These are phyloP conservation scores for Kazachstania africana DNA, from an alignment of 805 yeast species.

Conservation along the genomic window DNA sequence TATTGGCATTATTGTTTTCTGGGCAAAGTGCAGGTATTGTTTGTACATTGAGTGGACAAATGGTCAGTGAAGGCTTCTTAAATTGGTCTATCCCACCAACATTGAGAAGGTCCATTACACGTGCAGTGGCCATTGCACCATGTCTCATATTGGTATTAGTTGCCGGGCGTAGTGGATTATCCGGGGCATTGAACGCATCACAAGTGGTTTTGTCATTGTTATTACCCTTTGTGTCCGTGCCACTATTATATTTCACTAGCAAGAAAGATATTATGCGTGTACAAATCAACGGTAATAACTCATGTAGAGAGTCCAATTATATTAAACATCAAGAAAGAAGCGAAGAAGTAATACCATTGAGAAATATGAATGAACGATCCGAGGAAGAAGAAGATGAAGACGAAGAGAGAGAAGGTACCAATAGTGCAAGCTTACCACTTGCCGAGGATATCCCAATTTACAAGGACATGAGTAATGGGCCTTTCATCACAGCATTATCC, in stretches of 20 bases:
- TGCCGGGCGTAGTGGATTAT: constrained; percentile 73
- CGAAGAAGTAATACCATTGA: constrained; percentile 2
- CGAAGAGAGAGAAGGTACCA: not conserved
- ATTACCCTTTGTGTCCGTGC: constrained; percentile 82
- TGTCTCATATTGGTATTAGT: constrained; percentile 64
- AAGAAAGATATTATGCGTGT: constrained; percentile 58
- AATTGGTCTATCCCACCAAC: constrained; percentile 76
- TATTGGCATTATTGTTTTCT: constrained; percentile 70
- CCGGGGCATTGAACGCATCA: constrained; percentile 65
- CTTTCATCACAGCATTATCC: constrained; percentile 40
- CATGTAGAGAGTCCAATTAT: constrained; percentile 6
- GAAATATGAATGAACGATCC: too few relatives aligned
- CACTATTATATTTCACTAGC: constrained; percentile 71
- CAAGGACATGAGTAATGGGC: constrained; percentile 33
- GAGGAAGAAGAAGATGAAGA: not conserved
- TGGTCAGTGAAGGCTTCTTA: constrained; percentile 86
- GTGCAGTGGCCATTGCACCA: constrained; percentile 78
- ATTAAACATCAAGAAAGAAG: too few relatives aligned
- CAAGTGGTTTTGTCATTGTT: constrained; percentile 76
- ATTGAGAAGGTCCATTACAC: constrained; percentile 64
- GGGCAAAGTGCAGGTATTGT: constrained; percentile 94
- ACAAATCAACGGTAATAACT: constrained; percentile 16
- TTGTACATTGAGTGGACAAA: constrained; percentile 89
- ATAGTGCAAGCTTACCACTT: not conserved
- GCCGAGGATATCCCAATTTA: constrained; percentile 8